Evolutionary conservation across 1,284 basidiomycete species (phyloP), one percentile per base, ranked within the genome.

Genomic region (Cryptococcus sp.): DNA sequence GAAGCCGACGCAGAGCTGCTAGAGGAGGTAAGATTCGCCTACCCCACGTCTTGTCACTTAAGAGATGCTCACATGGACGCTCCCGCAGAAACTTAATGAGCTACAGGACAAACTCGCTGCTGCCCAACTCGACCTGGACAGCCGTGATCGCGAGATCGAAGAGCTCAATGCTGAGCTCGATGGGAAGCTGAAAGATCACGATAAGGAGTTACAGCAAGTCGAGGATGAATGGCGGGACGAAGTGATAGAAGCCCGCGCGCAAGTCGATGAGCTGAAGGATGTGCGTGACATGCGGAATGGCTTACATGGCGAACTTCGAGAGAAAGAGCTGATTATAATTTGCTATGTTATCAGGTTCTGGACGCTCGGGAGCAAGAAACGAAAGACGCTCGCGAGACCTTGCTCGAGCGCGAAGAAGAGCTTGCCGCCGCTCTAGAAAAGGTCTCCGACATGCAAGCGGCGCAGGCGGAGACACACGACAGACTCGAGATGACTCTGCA

Each of bases 141-240:
- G 66, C 31, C 69, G 75, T n/a, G 76, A 80, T 52, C 68, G 73
- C 44, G 78, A 78, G 54, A 73, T 79, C 27, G 73, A 80, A 17
- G 73, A 78, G 44, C 72, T 79, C 15, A 80, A 78, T 57, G 67
- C 69, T 41, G 78, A 80, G 62, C 65, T 80, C 6, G 77, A 78
- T 50, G 61, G 60, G 20, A 74, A 73, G 54, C 59, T 77, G 27
- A 62, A 65, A 45, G 77, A 76, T 44, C 73, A 77, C 56, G 75
- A 78, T 46, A 65, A 66, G 50, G 72, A 78, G 66, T 67, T 78
- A 23, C 59, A 71, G 42, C 71, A 77, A 50, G 74, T 78, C 31
- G 75, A 72, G 40, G 62, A 71, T 22, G 72, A 77, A 62, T 79
- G 77, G 74, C 60, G 71, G 31, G 73, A 74, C 54, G 76, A 80